Base-by-base conservation (phyloP, 176 grass and related monocot species). In the Pharus latifolius region DNA sequence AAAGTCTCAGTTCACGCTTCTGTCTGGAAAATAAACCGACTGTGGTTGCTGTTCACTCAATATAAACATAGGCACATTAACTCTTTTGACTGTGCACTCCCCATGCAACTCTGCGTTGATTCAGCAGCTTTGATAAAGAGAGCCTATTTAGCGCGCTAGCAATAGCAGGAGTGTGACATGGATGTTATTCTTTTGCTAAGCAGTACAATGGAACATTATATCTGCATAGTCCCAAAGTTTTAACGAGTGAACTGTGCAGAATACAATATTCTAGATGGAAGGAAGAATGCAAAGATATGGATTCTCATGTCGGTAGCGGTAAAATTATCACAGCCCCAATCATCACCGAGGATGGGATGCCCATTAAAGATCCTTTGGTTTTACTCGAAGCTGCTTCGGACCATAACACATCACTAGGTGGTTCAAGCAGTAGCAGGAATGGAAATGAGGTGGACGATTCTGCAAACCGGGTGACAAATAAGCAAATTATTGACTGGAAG, bases 241-340 rank as follows among this genome's bases (percentile, higher is more conserved):
- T 48, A 67, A 5, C 54, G 19, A 1, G 24, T 5, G 2, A 17
- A 4, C 20, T 65, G 44, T 55, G 54, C 78, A 96, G 92, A 78
- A 38, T 86, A 52, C 88, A 91, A 54, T 96, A 96, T 76, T 63
- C 76, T 49, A 88, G 66, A 73, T 96, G 88, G 92, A 96, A 96
- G 84, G 74, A 96, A 53, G 76, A 86, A 60, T 96, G 92, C 60
- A 82, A 65, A 67, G 85, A 83, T 24, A 88, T 83, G 82, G 92
- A 91, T 54, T 68, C 85, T 55, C 92, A 96, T 48, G 88, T 96
- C 42, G 92, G 92, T 20, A 96, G 85, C 20, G 79, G 88, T 33
- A 88, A 70, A 79, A 78, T 96, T 22, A 76, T 96, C 66, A 96
- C 92, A 17, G 88, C 92, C 66, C 92, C 92, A 48, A 60, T 96